Percentiles rank a stretch among this genome's conserved stretches.
These are phyloP conservation scores for Dioszegia aurantiaca DNA, from an alignment of 768 basidiomycete species.

Conservation along the genomic window DNA sequence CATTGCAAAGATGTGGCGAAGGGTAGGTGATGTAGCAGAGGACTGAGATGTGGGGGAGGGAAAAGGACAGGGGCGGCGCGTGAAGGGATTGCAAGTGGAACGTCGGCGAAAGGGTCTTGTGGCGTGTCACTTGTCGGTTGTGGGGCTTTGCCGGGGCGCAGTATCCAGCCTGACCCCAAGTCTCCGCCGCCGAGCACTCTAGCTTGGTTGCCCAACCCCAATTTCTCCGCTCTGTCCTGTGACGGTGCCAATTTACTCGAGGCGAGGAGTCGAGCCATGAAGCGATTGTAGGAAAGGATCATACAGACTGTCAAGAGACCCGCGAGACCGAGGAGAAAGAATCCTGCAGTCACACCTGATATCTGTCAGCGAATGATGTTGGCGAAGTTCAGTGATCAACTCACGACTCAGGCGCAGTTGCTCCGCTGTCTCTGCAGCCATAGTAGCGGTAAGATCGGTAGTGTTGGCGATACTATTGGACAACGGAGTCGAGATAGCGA, in stretches of 20 bases:
- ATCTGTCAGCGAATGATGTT: background rate
- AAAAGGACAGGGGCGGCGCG: slow-evolving; percentile 14
- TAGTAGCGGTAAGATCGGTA: background rate
- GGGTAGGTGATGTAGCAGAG: slow-evolving; percentile 29
- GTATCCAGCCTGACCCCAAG: slow-evolving; percentile 27
- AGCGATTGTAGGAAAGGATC: slow-evolving; percentile 37
- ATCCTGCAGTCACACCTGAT: slow-evolving; percentile 29
- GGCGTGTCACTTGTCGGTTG: background rate
- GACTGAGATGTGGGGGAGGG: slow-evolving; percentile 40
- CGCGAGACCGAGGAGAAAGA: slow-evolving; percentile 32
- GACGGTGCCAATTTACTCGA: slow-evolving; percentile 3
- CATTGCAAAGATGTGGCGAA: slow-evolving; percentile 22
- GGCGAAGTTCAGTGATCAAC: background rate
- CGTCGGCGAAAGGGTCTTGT: slow-evolving; percentile 1
- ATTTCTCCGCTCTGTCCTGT: slow-evolving; percentile 4
- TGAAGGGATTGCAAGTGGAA: background rate
- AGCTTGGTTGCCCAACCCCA: background rate
- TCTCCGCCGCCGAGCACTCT: slow-evolving; percentile 25
- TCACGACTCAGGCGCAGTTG: slow-evolving; percentile 28
- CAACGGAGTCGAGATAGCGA: background rate
- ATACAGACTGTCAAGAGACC: slow-evolving; percentile 37
- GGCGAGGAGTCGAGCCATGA: slow-evolving; percentile 46
- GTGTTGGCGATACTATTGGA: background rate
- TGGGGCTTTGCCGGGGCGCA: slow-evolving; percentile 15
- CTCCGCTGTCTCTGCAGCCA: slow-evolving; percentile 7